These are phyloP conservation scores for Bruguiera gymnorhiza DNA, from an alignment of 345 rosid species.

Conservation along the genomic window DNA sequence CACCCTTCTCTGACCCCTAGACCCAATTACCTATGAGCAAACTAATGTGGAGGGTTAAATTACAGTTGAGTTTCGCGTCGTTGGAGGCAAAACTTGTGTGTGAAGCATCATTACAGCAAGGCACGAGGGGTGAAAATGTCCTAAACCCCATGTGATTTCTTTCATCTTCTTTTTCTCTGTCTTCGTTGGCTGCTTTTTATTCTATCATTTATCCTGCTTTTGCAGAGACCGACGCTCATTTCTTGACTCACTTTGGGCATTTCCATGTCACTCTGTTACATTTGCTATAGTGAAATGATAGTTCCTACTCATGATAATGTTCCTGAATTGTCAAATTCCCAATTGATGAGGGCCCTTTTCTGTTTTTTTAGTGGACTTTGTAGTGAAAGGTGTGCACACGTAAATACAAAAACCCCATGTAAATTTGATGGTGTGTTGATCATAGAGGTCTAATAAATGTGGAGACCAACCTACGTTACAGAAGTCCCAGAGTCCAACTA, in stretches of 20 bases:
- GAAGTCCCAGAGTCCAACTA: not conserved
- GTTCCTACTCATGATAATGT: conserved; percentile 24
- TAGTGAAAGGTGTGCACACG: not conserved
- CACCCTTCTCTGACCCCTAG: not conserved
- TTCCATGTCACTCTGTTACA: not conserved
- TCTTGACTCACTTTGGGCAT: conserved; percentile 7
- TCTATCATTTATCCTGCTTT: conserved; percentile 10
- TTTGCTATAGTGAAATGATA: conserved; percentile 2
- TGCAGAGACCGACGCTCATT: conserved; percentile 19
- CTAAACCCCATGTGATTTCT: conserved; percentile 22
- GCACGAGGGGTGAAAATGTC: conserved; percentile 29
- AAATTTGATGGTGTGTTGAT: not conserved
- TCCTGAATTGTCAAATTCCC: conserved; percentile 15
- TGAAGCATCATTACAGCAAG: conserved; percentile 26
- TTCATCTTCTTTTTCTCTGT: not conserved
- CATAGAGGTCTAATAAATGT: not conserved
- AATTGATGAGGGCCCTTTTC: conserved; percentile 4
- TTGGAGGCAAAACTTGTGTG: conserved; percentile 25
- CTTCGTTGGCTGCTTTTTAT: not conserved
- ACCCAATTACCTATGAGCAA: conserved; percentile 6
- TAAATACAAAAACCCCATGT: not conserved
- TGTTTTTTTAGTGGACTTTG: not conserved
- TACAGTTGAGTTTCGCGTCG: conserved; percentile 18
- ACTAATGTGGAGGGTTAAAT: conserved; percentile 16
- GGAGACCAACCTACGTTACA: not conserved